Conservation (phyloP, 371 early-diverging fungal genomes). For the Circinella minor region DNA sequence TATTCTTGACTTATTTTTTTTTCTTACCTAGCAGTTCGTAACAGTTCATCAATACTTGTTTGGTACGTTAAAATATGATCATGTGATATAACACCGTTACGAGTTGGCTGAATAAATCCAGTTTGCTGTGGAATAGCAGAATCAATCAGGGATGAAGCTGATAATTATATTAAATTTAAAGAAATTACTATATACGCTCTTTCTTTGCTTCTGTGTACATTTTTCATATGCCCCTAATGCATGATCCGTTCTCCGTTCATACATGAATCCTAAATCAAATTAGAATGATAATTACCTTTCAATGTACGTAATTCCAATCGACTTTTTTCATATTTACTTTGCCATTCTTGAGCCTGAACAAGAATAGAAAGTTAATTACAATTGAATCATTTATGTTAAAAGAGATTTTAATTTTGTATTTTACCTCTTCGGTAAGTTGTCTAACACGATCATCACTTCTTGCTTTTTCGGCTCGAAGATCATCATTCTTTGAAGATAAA, state of each 20-base stretch:
- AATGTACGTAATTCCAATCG: constrained; percentile 52
- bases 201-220: not conserved
- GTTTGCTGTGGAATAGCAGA: constrained; percentile 39
- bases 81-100: constrained; percentile 73
- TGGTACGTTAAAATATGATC: constrained; percentile 76
- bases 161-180: not conserved
- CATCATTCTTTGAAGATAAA: constrained; percentile 68
- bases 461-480: constrained; percentile 54
- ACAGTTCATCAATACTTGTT: constrained; percentile 80
- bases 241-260: not conserved
- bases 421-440: constrained; percentile 40
- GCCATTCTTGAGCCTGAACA: constrained; percentile 45
- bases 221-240: not conserved
- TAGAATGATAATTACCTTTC: constrained; percentile 33
- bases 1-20: not conserved
- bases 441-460: constrained; percentile 31
- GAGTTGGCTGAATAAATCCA: constrained; percentile 47
- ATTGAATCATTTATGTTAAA: not conserved
- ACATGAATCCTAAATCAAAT: too few species aligned
- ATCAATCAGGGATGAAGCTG: constrained; percentile 21
- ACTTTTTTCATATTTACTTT: constrained; percentile 51
- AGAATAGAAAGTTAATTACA: not conserved
- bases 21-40: constrained; percentile 65
- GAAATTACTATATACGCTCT: not conserved
- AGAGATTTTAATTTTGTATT: not conserved